phyloP scores from a whole-genome alignment of 768 basidiomycete species.

The Lactarius akahatsu region DNA sequence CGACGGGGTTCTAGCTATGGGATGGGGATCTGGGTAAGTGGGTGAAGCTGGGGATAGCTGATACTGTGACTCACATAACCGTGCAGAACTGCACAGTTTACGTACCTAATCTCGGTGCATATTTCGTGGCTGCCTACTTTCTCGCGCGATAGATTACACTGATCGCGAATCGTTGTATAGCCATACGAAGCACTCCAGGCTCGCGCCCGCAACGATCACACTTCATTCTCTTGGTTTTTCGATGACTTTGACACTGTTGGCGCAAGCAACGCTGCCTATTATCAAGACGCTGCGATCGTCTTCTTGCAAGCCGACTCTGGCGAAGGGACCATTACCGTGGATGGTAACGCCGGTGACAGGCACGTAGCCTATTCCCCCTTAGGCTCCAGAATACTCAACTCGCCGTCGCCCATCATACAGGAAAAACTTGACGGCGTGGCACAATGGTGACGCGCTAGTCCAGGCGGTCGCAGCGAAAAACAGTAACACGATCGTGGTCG shows the following conservation, averaged over 20 bases:
- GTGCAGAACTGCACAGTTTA: slow-evolving; percentile 63
- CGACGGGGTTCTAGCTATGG: slow-evolving; percentile 81
- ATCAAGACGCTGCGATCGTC: slow-evolving; percentile 53
- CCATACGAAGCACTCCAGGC: slow-evolving; percentile 80
- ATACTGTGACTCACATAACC: background rate
- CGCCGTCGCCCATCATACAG: background rate
- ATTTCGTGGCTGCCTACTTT: background rate
- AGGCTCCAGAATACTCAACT: background rate
- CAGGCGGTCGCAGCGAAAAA: slow-evolving; percentile 62
- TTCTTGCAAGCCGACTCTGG: slow-evolving; percentile 43
- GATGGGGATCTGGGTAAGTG: slow-evolving; percentile 77
- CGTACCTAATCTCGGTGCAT: slow-evolving; percentile 73
- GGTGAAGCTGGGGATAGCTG: slow-evolving; percentile 13
- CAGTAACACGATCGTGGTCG: slow-evolving; percentile 76
- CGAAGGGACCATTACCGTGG: slow-evolving; percentile 54
- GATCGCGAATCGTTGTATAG: slow-evolving; percentile 35
- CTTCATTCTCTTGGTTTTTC: slow-evolving; percentile 64
- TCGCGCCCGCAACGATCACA: slow-evolving; percentile 65
- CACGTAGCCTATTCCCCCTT: slow-evolving; percentile 35
- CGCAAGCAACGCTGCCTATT: slow-evolving; percentile 44
- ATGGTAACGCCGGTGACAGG: slow-evolving; percentile 59
- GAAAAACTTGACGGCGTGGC: slow-evolving; percentile 43
- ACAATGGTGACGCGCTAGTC: slow-evolving; percentile 41
- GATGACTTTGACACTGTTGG: slow-evolving; percentile 62
- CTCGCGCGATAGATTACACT: background rate